Percentiles rank a stretch among this genome's conserved stretches.
Conservation (phyloP, 164 flowering plant genomes). For the Malania oleifera region DNA sequence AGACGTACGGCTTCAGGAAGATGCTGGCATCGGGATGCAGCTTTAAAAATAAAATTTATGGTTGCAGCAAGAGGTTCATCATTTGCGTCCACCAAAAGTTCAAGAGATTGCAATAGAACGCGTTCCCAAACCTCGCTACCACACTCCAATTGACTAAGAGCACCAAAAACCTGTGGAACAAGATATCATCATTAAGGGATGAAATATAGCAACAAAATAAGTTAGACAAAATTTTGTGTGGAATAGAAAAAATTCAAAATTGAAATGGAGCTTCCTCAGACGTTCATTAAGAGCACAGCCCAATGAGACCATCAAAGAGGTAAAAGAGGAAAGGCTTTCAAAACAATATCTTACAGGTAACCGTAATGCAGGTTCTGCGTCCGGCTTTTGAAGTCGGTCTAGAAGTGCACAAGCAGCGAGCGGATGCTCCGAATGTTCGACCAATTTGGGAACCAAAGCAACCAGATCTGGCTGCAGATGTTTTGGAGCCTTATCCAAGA, state of each 20-base stretch:
- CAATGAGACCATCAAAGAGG: neutral
- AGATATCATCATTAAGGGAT: conserved; percentile 4
- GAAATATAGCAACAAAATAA: conserved; percentile 5
- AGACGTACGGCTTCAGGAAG: conserved; percentile 84
- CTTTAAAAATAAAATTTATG: conserved; percentile 72
- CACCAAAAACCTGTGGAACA: conserved; percentile 67
- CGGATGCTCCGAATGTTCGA: conserved; percentile 96
- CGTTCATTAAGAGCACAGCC: neutral
- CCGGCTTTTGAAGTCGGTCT: conserved; percentile 79
- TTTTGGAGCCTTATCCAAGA: conserved; percentile 95
- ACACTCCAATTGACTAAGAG: conserved; percentile 88
- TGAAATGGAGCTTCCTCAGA: neutral
- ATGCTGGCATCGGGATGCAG: conserved; percentile 86
- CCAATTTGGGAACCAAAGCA: conserved; percentile 88
- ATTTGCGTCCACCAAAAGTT: conserved; percentile 61
- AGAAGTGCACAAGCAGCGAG: conserved; percentile 90
- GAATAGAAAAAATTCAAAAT: neutral
- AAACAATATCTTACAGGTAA: conserved; percentile 61
- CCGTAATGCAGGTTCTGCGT: conserved; percentile 73
- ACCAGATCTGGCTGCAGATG: conserved; percentile 90
- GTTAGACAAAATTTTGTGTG: neutral
- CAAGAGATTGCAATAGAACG: conserved; percentile 59
- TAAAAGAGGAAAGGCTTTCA: conserved; percentile 1
- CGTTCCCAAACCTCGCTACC: conserved; percentile 86
- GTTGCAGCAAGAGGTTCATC: conserved; percentile 81